Percentiles rank a stretch among this genome's conserved stretches.
Evolutionary conservation across 1,284 basidiomycete species (phyloP).

Genomic region (Ceratobasidium sp.): DNA sequence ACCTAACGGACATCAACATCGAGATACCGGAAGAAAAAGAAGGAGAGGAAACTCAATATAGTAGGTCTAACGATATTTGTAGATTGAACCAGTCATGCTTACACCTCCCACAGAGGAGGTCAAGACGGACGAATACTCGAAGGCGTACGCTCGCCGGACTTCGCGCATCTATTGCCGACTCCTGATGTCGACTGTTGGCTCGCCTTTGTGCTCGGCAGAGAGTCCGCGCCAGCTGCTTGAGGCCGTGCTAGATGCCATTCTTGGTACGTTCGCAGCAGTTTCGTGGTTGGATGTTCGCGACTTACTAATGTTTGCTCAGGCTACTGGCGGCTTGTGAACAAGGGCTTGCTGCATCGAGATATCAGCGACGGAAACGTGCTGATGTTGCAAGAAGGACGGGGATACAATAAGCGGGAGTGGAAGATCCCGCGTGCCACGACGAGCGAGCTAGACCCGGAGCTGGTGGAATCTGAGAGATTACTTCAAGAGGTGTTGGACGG

Average conservation of each 20-base stretch:
- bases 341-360: constrained; percentile 19
- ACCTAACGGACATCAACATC: neutral
- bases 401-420: neutral
- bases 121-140: neutral
- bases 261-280: neutral
- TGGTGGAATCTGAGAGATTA: neutral
- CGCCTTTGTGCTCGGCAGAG: constrained; percentile 7
- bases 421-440: neutral
- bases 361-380: constrained; percentile 30
- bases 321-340: constrained; percentile 29
- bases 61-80: neutral
- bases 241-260: neutral
- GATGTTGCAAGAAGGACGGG: neutral
- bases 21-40: neutral
- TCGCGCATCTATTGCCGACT: constrained; percentile 1
- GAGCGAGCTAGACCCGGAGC: neutral
- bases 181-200: constrained; percentile 11
- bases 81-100: neutral
- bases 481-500: neutral
- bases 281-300: neutral
- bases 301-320: neutral
- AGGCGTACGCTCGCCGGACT: neutral
- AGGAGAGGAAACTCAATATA: neutral
- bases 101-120: neutral
- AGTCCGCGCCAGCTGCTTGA: neutral